phyloP scores from a whole-genome alignment of 495 filamentous ascomycete species.

The Clohesyomyces aquaticus region DNA sequence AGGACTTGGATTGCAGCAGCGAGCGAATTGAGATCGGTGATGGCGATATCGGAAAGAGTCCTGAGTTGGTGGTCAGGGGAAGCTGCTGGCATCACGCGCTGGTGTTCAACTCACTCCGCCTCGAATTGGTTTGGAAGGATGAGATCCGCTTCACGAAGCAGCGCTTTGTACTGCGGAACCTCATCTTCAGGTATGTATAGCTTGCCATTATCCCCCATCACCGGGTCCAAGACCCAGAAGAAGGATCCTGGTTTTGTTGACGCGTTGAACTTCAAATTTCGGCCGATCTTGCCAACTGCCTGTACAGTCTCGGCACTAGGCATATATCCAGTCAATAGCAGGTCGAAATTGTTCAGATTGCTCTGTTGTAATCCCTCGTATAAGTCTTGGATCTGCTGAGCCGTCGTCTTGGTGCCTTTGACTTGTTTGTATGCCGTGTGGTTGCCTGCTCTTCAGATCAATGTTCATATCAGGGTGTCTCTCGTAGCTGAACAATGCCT shows the following conservation, averaged over 20 bases:
- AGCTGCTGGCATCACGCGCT: too few relatives aligned
- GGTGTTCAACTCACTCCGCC: slow-evolving; percentile 77
- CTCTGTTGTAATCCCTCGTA: slow-evolving; percentile 83
- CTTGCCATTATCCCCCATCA: slow-evolving; percentile 94
- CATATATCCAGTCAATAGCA: slow-evolving; percentile 91
- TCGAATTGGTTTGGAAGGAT: slow-evolving; percentile 98
- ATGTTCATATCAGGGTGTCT: slow-evolving; percentile 9
- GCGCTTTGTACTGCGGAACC: slow-evolving; percentile 82
- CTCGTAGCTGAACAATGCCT: slow-evolving; percentile 29
- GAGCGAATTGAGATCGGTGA: slow-evolving; percentile 73
- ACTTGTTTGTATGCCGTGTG: slow-evolving; percentile 88
- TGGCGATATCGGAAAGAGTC: slow-evolving; percentile 77
- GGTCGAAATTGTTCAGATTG: slow-evolving; percentile 81
- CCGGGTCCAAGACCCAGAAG: slow-evolving; percentile 97
- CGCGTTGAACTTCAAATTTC: slow-evolving; percentile 72
- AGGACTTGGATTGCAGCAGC: slow-evolving; percentile 73
- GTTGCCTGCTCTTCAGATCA: slow-evolving; percentile 64
- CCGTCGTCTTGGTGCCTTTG: slow-evolving; percentile 78
- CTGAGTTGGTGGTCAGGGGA: too few relatives aligned
- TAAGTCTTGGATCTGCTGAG: slow-evolving; percentile 79
- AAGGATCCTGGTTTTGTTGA: slow-evolving; percentile 71
- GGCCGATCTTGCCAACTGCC: slow-evolving; percentile 79
- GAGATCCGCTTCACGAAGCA: slow-evolving; percentile 80
- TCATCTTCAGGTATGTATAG: slow-evolving; percentile 90
- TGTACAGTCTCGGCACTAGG: slow-evolving; percentile 82